A percentile compares a stretch with the other conserved stretches of the same genome.
Evolutionary conservation across 139 green algal genomes (phyloP).

Genomic region (Monoraphidium neglectum): DNA sequence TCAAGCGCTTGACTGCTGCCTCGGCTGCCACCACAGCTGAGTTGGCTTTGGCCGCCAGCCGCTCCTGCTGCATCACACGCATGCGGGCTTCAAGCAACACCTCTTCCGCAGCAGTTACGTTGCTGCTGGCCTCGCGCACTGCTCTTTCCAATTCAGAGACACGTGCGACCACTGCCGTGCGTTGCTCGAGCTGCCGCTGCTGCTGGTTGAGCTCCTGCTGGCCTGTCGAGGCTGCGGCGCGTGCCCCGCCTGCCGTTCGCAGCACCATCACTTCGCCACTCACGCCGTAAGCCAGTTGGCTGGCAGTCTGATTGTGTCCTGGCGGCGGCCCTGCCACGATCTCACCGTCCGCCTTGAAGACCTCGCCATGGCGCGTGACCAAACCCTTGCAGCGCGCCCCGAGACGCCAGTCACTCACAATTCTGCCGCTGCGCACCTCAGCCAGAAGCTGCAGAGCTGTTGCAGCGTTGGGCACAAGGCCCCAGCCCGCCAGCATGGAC

Average conservation of each 20-base stretch:
- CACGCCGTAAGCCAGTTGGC: too few relatives aligned
- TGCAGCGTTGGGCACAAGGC: slow-evolving; percentile 38
- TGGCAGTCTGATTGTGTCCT: too few relatives aligned
- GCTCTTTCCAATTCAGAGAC: not conserved
- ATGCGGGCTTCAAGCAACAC: too few relatives aligned
- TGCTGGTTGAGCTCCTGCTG: not conserved
- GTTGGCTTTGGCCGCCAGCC: too few relatives aligned
- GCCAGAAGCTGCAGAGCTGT: slow-evolving; percentile 17
- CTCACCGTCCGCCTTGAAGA: slow-evolving; percentile 77
- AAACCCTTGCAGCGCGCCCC: too few relatives aligned
- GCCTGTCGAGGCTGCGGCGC: not conserved
- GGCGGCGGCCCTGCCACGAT: too few relatives aligned
- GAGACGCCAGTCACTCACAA: too few relatives aligned
- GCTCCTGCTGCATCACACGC: too few relatives aligned
- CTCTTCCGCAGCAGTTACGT: not conserved
- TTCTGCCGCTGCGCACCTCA: not conserved
- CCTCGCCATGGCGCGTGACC: slow-evolving; percentile 32
- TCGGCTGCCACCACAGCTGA: too few relatives aligned
- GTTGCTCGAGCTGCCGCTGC: not conserved
- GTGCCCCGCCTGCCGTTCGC: not conserved
- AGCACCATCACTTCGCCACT: not conserved
- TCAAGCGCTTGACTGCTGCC: too few relatives aligned
- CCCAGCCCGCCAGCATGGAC: slow-evolving; percentile 52
- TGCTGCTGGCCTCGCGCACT: not conserved
- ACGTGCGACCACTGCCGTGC: not conserved